phyloP scores from a whole-genome alignment of 306 rosid genomes.

The Gynostemma pentaphyllum region DNA sequence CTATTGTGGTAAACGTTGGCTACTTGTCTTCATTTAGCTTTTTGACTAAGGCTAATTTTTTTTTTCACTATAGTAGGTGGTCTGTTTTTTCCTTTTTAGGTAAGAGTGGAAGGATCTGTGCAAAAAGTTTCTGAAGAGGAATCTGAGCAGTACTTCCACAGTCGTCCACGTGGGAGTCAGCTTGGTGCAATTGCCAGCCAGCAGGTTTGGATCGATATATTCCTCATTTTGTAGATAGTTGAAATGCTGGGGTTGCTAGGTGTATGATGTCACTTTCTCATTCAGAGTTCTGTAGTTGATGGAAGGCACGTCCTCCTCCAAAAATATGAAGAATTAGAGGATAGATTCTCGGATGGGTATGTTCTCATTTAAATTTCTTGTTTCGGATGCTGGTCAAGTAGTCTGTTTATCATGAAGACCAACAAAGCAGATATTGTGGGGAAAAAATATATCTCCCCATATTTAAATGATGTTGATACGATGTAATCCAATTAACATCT shows the following conservation, averaged over 20 bases:
- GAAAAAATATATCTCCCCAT: background rate
- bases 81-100: constrained; percentile 26
- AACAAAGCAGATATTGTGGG: background rate
- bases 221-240: background rate
- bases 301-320: constrained; percentile 74
- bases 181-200: constrained; percentile 92
- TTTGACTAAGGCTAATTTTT: background rate
- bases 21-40: background rate
- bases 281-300: constrained; percentile 68
- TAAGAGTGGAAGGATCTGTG: constrained; percentile 86
- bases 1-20: background rate
- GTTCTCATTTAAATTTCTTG: constrained; percentile 13
- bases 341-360: constrained; percentile 77
- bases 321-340: constrained; percentile 56
- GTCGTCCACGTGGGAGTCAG: constrained; percentile 97
- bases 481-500: background rate
- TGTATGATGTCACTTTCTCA: constrained; percentile 14
- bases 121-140: constrained; percentile 75
- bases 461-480: background rate
- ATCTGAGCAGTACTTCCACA: constrained; percentile 83
- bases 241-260: background rate
- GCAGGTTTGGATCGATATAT: constrained; percentile 46
- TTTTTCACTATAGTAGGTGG: background rate
- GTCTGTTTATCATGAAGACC: background rate
- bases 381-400: background rate